These are phyloP conservation scores for Sphagnurus paluster DNA, from an alignment of 1,284 basidiomycete species.

Conservation along the genomic window DNA sequence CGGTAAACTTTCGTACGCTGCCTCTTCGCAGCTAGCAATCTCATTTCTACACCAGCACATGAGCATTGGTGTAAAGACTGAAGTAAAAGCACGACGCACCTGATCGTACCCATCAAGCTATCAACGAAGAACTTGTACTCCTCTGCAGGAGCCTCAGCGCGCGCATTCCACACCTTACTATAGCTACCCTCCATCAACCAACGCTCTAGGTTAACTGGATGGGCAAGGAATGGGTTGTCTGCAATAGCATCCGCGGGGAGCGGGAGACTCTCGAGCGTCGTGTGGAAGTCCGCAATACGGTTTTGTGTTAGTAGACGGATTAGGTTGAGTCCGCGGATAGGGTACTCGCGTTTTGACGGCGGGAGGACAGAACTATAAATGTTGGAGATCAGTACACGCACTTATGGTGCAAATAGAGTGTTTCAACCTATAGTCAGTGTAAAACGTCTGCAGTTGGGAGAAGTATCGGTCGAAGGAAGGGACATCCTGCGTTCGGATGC, in stretches of 20 bases:
- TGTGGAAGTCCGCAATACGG: slow-evolving; percentile 97
- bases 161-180: slow-evolving; percentile 96
- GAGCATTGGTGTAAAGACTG: neutral
- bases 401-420: slow-evolving; percentile 2
- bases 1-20: slow-evolving; percentile 86
- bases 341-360: slow-evolving; percentile 82
- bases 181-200: slow-evolving; percentile 99
- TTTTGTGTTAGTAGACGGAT: slow-evolving; percentile 95
- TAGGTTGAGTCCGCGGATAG: slow-evolving; percentile 91
- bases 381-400: neutral
- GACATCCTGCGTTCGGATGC: slow-evolving; percentile 85
- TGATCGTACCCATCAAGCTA: slow-evolving; percentile 89
- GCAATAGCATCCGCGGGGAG: slow-evolving; percentile 72
- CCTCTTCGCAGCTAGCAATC: slow-evolving; percentile 91
- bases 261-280: slow-evolving; percentile 94
- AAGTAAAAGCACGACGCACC: slow-evolving; percentile 44
- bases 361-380: slow-evolving; percentile 68
- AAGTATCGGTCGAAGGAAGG: slow-evolving; percentile 95
- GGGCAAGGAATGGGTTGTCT: slow-evolving; percentile 78
- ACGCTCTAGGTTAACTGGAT: slow-evolving; percentile 89
- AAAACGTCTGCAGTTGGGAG: slow-evolving; percentile 90
- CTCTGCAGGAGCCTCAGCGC: slow-evolving; percentile 82
- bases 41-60: slow-evolving; percentile 62
- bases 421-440: slow-evolving; percentile 78
- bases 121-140: slow-evolving; percentile 93